Evolutionary conservation across 2,329 filamentous ascomycete species (phyloP).

Genomic region (Chlorencoelia australis): DNA sequence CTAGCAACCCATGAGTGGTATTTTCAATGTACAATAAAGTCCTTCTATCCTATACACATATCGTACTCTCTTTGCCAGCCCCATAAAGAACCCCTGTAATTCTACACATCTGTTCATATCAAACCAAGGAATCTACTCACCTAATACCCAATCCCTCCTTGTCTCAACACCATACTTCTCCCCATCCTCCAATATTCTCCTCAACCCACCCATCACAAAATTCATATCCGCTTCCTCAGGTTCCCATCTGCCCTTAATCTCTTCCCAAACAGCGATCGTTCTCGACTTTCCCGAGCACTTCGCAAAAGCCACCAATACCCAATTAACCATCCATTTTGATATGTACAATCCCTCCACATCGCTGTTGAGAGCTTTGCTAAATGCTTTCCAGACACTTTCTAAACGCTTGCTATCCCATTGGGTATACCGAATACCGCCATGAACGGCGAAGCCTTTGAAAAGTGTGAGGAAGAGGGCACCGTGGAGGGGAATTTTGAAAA

Average conservation of each 20-base stretch:
- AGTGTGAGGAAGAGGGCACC: constrained; percentile 70
- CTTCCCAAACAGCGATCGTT: constrained; percentile 23
- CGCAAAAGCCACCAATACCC: constrained; percentile 53
- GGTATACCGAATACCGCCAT: constrained; percentile 56
- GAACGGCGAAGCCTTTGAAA: constrained; percentile 68
- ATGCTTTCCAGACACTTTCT: constrained; percentile 54
- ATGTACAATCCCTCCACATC: constrained; percentile 38
- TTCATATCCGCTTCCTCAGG: constrained; percentile 23
- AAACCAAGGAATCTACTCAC: no score
- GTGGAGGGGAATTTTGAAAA: constrained; percentile 56
- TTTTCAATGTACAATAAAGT: no score
- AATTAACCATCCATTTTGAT: constrained; percentile 50
- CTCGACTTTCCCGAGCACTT: constrained; percentile 29
- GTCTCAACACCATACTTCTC: no score
- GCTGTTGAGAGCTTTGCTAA: constrained; percentile 45
- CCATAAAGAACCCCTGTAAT: no score
- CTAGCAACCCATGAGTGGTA: no score
- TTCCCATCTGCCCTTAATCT: constrained; percentile 24
- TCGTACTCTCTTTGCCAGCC: no score
- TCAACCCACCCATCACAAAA: constrained; percentile 19
- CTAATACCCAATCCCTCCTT: no score
- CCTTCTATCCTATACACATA: no score
- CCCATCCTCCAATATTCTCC: constrained; percentile 13
- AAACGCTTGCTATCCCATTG: constrained; percentile 67
- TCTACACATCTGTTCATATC: no score